Evolutionary conservation across 192 early-diverging fungal genomes (phyloP), one percentile per base, ranked within the genome.

Genomic region (Gaertneriomyces sp.): DNA sequence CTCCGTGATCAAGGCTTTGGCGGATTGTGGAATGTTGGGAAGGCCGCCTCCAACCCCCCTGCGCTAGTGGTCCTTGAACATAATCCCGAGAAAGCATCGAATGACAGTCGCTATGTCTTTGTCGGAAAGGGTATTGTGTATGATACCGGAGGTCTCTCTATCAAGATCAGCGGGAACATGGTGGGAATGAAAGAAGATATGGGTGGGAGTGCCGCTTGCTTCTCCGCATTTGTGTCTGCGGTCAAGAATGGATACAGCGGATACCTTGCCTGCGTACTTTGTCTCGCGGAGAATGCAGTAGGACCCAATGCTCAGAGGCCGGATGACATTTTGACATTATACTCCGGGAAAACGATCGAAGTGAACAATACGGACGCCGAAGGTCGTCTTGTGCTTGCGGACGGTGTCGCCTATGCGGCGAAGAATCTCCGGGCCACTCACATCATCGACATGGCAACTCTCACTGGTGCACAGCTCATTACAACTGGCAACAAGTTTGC

Each of bases 81-180:
- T 60, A 66, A 53, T 16, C 77, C 77, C 11, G 47, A 46, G 9
- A 67, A 53, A 2, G 63, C 63, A 6, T 76, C 78, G 9, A 51
- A 81, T 46, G 60, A 44, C n/a, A 9, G 7, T 0, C 60, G 42
- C 20, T 52, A 45, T 8, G 75, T 74, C 19, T 79, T 73, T 61
- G 83, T 82, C 20, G 83, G 83, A 60, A 85, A 85, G 71, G 82
- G 82, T 14, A 82, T 84, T 60, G 76, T 80, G 9, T 85, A 75
- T 71, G 83, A 85, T 66, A 79, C 80, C 12, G 64, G 64, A 54
- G 64, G 64, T 19, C 44, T 66, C 39, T 73, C 67, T 10, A 44
- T 84, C 69, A 84, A 84, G 65, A 6, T 63, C 46, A 53, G 42
- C n/a, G 42, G 17, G 5, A 53, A 42, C 52, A 75, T 75, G 66